These are phyloP conservation scores for Fusarium praegraminearum DNA, from an alignment of 2,329 filamentous ascomycete species.

Conservation along the genomic window DNA sequence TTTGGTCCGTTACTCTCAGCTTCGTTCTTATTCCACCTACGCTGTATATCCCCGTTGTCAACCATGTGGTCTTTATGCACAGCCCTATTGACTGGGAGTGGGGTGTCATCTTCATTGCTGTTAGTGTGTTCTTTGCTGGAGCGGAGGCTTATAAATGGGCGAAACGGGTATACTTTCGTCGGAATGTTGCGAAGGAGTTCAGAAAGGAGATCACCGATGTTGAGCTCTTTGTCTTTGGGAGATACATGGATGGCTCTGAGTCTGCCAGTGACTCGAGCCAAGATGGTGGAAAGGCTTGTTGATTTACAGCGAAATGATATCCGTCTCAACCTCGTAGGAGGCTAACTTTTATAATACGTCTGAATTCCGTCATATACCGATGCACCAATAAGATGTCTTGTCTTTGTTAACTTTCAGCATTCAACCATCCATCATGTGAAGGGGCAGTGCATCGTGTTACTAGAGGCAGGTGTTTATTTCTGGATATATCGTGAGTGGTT, in stretches of 20 bases:
- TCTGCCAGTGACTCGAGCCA: conserved; percentile 22
- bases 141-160: conserved; percentile 75
- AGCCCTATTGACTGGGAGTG: conserved; percentile 76
- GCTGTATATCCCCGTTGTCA: conserved; percentile 76
- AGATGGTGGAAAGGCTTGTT: conserved; percentile 19
- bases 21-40: conserved; percentile 69
- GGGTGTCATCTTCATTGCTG: conserved; percentile 73
- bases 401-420: neutral
- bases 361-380: neutral
- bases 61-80: conserved; percentile 74
- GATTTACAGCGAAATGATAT: neutral
- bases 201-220: conserved; percentile 41
- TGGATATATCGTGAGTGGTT: neutral
- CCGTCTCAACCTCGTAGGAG: neutral
- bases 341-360: neutral
- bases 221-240: conserved; percentile 41
- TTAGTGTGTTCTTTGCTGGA: conserved; percentile 71
- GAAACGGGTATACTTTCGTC: conserved; percentile 68
- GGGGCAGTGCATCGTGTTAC: neutral
- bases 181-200: conserved; percentile 40
- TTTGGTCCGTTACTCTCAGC: conserved; percentile 63
- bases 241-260: conserved; percentile 26
- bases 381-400: neutral
- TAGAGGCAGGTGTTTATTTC: conserved; percentile 1
- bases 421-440: neutral